Base-by-base conservation (phyloP, 176 grass and related monocot species). In the Themeda triandra region DNA sequence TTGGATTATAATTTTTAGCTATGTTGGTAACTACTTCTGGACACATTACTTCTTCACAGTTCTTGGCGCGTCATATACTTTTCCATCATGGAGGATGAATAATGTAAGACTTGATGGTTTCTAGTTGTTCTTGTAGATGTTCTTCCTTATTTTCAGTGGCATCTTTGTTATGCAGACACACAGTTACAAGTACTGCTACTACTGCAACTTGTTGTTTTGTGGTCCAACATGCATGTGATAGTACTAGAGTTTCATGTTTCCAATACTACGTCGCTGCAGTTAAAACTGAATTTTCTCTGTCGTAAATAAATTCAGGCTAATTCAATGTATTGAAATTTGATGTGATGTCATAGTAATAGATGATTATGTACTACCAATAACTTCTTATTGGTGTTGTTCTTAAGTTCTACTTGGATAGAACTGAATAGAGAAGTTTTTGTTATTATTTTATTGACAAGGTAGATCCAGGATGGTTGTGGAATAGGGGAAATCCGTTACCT, bases 11-110 rank as follows among this genome's bases (percentile, higher is more conserved):
- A 98, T 95, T 90, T 98, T 98, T 75, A 98, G 96, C 86, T 98
- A 98, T 90, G 96, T 98, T 53, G 96, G 96, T 63, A 98, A 98
- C 69, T 98, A 98, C 87, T 98, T 98, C 80, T 95, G 96, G 96
- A 98, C 96, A 36, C 96, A 98, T 88, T 98, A 98, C 78, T 98
- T 98, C 82, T 98, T 98, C 89, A 92, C 89, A 30, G 93, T 98
- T 84, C 93, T 98, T 82, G 92, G 96, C 14, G 91, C 96, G 2
- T 98, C 96, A 7, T 98, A 98, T 80, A 98, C 96, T 82, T 98
- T 98, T 73, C 96, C 96, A 87, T 98, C 96, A 85, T 98, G 92
- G 92, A 92, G 89, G 41, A 98, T 98, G 96, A 95, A 98, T 84
- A 98, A 98, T 85, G 96, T 98, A 98, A 93, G 87, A 39, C 64